These are phyloP conservation scores for Balansia obtecta DNA, from an alignment of 2,329 filamentous ascomycete species.

Conservation along the genomic window DNA sequence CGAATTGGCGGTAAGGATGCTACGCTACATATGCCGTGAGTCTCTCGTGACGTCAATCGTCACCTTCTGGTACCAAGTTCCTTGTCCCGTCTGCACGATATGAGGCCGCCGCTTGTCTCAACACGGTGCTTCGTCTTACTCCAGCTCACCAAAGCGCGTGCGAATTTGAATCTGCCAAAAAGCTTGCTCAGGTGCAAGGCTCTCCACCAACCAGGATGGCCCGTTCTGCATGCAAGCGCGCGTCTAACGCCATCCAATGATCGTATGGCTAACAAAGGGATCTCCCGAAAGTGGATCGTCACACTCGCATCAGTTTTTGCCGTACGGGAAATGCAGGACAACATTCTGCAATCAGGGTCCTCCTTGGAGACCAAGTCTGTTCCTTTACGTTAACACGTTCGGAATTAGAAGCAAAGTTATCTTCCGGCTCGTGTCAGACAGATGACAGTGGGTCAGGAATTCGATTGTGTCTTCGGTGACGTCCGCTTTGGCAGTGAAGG, in stretches of 20 bases:
- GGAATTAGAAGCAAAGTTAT: neutral
- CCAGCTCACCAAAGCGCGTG: neutral
- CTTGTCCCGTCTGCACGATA: neutral
- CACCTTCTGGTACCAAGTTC: neutral
- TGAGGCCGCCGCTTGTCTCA: neutral
- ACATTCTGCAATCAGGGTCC: neutral
- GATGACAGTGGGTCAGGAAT: too few relatives aligned
- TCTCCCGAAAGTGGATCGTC: neutral
- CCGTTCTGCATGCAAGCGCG: constrained; percentile 6
- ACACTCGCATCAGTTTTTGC: neutral
- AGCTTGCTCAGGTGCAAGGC: neutral
- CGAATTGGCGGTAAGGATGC: too few relatives aligned
- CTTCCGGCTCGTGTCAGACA: too few relatives aligned
- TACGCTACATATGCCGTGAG: too few relatives aligned
- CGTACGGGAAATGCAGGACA: neutral
- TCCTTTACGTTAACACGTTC: neutral
- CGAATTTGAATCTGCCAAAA: neutral
- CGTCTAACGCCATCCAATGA: constrained; percentile 4
- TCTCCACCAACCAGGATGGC: neutral
- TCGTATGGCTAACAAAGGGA: neutral
- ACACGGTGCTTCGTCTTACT: neutral
- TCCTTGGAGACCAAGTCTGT: neutral
- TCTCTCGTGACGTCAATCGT: neutral
- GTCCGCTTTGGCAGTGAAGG: too few relatives aligned
- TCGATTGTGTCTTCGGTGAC: too few relatives aligned